phyloP scores from a whole-genome alignment of 73 alveolate species.

The Tetrahymena borealis region DNA sequence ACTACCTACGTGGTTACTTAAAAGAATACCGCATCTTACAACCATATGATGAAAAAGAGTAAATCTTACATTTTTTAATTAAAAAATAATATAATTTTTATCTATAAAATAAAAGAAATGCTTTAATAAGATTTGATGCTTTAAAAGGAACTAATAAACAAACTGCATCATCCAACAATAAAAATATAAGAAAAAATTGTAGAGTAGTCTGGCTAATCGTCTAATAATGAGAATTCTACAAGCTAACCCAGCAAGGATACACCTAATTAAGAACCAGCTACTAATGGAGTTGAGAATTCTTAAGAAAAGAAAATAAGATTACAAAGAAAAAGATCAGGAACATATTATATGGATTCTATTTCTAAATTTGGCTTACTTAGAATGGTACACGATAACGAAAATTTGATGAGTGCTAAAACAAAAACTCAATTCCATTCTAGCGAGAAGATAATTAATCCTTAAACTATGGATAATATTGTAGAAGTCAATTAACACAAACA shows the following conservation, averaged over 20 bases:
- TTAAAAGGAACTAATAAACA: neutral
- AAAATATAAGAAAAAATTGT: neutral
- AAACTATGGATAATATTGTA: neutral
- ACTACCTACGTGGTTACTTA: neutral
- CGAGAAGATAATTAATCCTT: neutral
- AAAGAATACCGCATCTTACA: neutral
- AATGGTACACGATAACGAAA: neutral
- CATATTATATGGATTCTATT: neutral
- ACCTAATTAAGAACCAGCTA: neutral
- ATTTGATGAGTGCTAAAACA: neutral
- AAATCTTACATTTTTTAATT: neutral
- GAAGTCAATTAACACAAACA: neutral
- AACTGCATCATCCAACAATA: neutral
- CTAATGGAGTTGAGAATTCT: neutral
- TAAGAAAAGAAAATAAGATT: neutral
- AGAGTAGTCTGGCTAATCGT: neutral
- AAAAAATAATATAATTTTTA: neutral
- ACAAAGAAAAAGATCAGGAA: neutral
- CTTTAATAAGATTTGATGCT: neutral
- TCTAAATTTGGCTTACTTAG: neutral
- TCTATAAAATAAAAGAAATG: neutral
- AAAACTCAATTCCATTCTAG: neutral
- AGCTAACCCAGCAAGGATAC: neutral
- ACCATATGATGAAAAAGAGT: no score
- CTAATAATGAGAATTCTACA: neutral